Evolutionary conservation across 2,329 filamentous ascomycete genomes (phyloP).

Genomic region (Fusarium tanahbumbuense): DNA sequence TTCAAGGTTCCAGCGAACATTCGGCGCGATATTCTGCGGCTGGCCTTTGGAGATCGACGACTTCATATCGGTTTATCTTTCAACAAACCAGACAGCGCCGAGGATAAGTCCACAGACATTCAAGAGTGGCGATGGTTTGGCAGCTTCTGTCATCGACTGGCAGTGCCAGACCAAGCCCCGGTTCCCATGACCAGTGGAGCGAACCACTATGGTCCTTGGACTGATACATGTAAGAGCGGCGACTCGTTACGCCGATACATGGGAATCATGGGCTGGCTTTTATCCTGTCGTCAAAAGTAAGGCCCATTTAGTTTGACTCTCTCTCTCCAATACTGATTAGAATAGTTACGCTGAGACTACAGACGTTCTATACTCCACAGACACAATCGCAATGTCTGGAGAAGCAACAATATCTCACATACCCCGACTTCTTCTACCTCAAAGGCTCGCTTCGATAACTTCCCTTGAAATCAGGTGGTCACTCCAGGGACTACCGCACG

Average conservation of each 20-base stretch:
- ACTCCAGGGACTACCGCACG: neutral
- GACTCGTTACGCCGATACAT: no score
- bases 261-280: neutral
- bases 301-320: no score
- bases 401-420: neutral
- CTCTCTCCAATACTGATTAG: no score
- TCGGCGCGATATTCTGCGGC: neutral
- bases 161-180: neutral
- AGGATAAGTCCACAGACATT: neutral
- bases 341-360: neutral
- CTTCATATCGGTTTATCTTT: neutral
- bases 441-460: neutral
- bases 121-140: neutral
- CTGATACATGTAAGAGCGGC: neutral
- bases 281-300: slow-evolving; percentile 13
- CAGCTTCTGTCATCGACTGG: neutral
- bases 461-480: slow-evolving; percentile 11
- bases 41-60: neutral
- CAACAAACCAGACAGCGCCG: neutral
- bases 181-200: no score
- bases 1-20: neutral
- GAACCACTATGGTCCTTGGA: neutral
- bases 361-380: slow-evolving; percentile 1
- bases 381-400: neutral
- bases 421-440: neutral